Base-by-base conservation (phyloP, 2,329 filamentous ascomycete genomes). In the Cyclaneusma minus region DNA sequence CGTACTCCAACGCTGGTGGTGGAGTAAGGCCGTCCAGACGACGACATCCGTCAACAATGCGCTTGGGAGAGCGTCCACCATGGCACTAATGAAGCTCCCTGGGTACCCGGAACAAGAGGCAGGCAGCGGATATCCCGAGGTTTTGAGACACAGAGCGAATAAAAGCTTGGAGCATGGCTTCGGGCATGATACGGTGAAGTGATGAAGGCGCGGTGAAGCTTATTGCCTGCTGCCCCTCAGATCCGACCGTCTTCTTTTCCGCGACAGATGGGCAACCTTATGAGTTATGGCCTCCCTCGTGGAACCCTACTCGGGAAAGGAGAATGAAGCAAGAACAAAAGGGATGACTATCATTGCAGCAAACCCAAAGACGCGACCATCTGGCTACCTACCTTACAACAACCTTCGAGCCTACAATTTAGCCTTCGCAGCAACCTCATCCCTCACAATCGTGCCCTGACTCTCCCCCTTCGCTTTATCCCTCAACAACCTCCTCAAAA, bases 401-500 rank as follows among this genome's bases (percentile, higher is more conserved):
- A 17, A 21, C n/a, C n/a, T n/a, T n/a, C n/a, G n/a, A n/a, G n/a
- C n/a, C 30, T 44, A 54, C 32, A 54, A 35, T 35, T 47, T 54
- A n/a, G 50, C 44, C 34, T 41, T 49, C 6, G 33, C 32, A 16
- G 31, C 33, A 5, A 36, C 33, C 16, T 41, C 37, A 17, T 37
- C 37, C 19, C 38, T 40, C 12, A 45, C 39, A 13, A 43, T 44
- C 1, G 53, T 34, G 43, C 37, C 36, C 49, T 41, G n/a, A 49
- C 32, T n/a, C 40, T 44, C 39, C 38, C 38, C 36, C 54, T 51
- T 48, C 21, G 50, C 53, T 39, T 48, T 42, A 25, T 66, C 56
- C 34, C 56, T 62, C 40, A 75, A 45, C 5, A 72, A 44, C 14
- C 68, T 54, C 25, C 68, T 60, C 39, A 77, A 46, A 28, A 76